phyloP scores from a whole-genome alignment of 1,139 yeast genomes.

The Suhomyces bribrorum region DNA sequence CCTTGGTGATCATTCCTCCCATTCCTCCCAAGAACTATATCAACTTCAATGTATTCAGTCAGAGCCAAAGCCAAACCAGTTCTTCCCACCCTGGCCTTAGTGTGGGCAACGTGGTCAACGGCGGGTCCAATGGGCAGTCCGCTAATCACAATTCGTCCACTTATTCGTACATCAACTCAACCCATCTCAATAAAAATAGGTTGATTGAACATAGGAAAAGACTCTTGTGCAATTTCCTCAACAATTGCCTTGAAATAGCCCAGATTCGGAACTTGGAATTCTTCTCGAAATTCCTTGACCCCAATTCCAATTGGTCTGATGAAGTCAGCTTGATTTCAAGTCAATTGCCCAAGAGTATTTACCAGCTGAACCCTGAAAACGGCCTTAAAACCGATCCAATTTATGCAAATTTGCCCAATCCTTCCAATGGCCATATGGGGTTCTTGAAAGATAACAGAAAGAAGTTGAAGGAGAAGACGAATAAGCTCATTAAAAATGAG shows the following conservation, averaged over 20 bases:
- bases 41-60: conserved; percentile 36
- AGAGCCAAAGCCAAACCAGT: conserved; percentile 7
- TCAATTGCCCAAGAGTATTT: conserved; percentile 46
- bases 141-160: conserved; percentile 10
- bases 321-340: conserved; percentile 43
- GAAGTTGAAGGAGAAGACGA: conserved; percentile 31
- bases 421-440: conserved; percentile 42
- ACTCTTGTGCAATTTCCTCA: conserved; percentile 73
- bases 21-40: conserved; percentile 86
- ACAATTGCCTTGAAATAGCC: conserved; percentile 64
- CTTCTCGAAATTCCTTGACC: conserved; percentile 78
- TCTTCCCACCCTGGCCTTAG: conserved; percentile 7
- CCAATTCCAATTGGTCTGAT: conserved; percentile 75
- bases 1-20: conserved; percentile 85
- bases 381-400: conserved; percentile 55
- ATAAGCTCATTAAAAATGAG: conserved; percentile 20
- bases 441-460: conserved; percentile 38
- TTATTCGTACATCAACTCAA: conserved; percentile 47
- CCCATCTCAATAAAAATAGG: conserved; percentile 42
- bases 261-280: conserved; percentile 61
- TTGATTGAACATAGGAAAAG: conserved; percentile 69
- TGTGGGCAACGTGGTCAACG: conserved; percentile 8
- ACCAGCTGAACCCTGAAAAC: conserved; percentile 58
- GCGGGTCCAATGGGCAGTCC: conserved; percentile 4
- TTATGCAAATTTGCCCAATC: conserved; percentile 66